Conservation (phyloP, 2,329 filamentous ascomycete genomes). For the Mycosphaerella sp. region DNA sequence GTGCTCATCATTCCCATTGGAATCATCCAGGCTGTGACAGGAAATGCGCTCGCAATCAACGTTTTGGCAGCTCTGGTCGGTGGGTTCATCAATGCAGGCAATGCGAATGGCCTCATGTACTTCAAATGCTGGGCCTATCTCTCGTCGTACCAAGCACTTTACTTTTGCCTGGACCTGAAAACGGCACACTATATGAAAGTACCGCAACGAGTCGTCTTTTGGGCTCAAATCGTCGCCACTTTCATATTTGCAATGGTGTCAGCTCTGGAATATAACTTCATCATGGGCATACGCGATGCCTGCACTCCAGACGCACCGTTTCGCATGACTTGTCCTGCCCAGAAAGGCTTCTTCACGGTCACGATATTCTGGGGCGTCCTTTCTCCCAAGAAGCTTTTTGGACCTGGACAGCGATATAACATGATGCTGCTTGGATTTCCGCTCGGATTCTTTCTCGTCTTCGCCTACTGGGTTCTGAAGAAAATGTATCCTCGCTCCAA, state of each 20-base stretch:
- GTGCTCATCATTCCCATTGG: constrained; percentile 82
- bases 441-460: constrained; percentile 5
- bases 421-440: constrained; percentile 10
- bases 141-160: constrained; percentile 62
- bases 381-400: constrained; percentile 8
- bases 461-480: constrained; percentile 4
- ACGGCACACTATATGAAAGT: constrained; percentile 84
- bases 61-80: constrained; percentile 69
- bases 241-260: constrained; percentile 77
- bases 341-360: constrained; percentile 7
- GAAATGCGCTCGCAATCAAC: constrained; percentile 37
- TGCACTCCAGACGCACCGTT: constrained; percentile 6
- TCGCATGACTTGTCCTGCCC: constrained; percentile 3
- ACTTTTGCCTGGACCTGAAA: constrained; percentile 80
- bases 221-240: constrained; percentile 68
- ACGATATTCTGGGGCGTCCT: constrained; percentile 9
- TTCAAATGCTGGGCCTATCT: constrained; percentile 61
- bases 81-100: constrained; percentile 74
- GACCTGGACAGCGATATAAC: constrained; percentile 5
- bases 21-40: constrained; percentile 88
- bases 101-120: constrained; percentile 79
- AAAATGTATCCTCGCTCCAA: constrained; percentile 6
- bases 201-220: constrained; percentile 68
- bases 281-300: constrained; percentile 6
- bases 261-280: constrained; percentile 58